A percentile compares a stretch with the other conserved stretches of the same genome.
phyloP scores from a whole-genome alignment of 2,329 filamentous ascomycete genomes.

The Fusarium nanum region DNA sequence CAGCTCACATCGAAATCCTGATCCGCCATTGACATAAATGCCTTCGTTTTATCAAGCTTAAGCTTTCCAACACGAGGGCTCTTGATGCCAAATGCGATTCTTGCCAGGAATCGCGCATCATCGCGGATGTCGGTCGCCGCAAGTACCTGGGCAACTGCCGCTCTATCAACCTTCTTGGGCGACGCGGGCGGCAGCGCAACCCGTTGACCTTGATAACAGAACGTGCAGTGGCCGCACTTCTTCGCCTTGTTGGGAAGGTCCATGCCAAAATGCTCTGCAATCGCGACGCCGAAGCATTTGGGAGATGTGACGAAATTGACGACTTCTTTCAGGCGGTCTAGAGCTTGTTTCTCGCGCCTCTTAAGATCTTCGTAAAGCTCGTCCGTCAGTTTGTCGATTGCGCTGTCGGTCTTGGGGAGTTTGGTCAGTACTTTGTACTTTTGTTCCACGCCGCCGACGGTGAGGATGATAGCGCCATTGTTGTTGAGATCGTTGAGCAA shows the following conservation, averaged over 20 bases:
- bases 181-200: constrained; percentile 55
- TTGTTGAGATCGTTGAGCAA: constrained; percentile 68
- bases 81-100: constrained; percentile 70
- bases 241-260: constrained; percentile 55
- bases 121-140: constrained; percentile 60
- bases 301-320: constrained; percentile 64
- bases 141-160: constrained; percentile 58
- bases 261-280: constrained; percentile 70
- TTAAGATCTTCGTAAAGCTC: constrained; percentile 63
- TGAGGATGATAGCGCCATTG: constrained; percentile 61
- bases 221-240: constrained; percentile 68
- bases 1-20: constrained; percentile 62
- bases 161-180: constrained; percentile 53
- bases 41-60: constrained; percentile 57
- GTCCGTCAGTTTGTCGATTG: constrained; percentile 59
- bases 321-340: constrained; percentile 63
- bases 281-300: constrained; percentile 62
- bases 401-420: constrained; percentile 56
- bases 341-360: constrained; percentile 62
- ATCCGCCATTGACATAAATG: constrained; percentile 66
- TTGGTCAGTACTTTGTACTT: constrained; percentile 63
- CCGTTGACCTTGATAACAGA: constrained; percentile 46
- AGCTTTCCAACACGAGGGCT: constrained; percentile 65
- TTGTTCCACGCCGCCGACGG: constrained; percentile 63
- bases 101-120: constrained; percentile 68